phyloP scores from a whole-genome alignment of 1,139 yeast genomes.

The Wickerhamomyces sp. region DNA sequence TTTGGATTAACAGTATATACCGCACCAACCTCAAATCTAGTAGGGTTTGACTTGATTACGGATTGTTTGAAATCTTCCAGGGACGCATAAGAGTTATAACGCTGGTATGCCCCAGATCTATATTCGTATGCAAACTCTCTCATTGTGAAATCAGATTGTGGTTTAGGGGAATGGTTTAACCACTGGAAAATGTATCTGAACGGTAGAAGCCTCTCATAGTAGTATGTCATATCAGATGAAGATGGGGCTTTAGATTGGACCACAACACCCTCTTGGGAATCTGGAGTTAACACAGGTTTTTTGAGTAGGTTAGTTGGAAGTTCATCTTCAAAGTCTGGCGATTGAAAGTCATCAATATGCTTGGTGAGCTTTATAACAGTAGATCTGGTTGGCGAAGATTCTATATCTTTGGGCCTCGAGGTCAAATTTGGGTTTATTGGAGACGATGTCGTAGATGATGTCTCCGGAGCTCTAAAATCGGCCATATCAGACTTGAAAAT shows the following conservation, averaged over 20 bases:
- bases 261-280: not conserved
- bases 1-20: slow-evolving; percentile 83
- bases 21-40: slow-evolving; percentile 95
- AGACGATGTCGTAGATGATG: slow-evolving; percentile 20
- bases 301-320: not conserved
- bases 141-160: slow-evolving; percentile 69
- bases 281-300: not conserved
- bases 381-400: slow-evolving; percentile 19
- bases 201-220: slow-evolving; percentile 69
- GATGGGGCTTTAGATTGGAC: slow-evolving; percentile 35
- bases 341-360: not conserved
- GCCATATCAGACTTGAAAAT: slow-evolving; percentile 5
- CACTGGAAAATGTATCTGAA: slow-evolving; percentile 76
- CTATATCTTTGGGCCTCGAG: slow-evolving; percentile 7
- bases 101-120: slow-evolving; percentile 78
- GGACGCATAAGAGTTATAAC: slow-evolving; percentile 73
- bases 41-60: slow-evolving; percentile 71
- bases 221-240: slow-evolving; percentile 65
- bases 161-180: slow-evolving; percentile 81
- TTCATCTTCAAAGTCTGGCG: slow-evolving; percentile 5
- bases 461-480: slow-evolving; percentile 8
- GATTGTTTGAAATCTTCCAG: slow-evolving; percentile 73
- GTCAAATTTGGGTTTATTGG: slow-evolving; percentile 17
- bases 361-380: not conserved
- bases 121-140: slow-evolving; percentile 94